Evolutionary conservation across 768 basidiomycete species (phyloP), one percentile per base, ranked within the genome.

Genomic region (Xerocomellus chrysenteron): DNA sequence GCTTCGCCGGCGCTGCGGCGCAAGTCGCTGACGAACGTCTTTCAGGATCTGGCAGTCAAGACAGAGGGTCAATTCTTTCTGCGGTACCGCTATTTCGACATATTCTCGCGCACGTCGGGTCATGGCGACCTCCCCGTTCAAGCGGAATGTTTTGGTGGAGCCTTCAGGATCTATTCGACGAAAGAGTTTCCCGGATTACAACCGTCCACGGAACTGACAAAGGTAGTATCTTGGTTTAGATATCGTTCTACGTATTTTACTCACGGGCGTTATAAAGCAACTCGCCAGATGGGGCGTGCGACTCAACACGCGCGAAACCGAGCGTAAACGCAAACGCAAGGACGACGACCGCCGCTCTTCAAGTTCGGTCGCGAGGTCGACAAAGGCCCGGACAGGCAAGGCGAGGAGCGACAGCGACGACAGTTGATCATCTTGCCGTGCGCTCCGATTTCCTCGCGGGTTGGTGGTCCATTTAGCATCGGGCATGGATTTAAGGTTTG

Each of bases 111-210:
- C 58, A 64, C 57, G 47, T 65, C 57, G 73, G 54, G 68, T 50
- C 45, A 63, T 55, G 44, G 63, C 12, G 70, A 72, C 40, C 60
- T 72, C 2, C 78, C 79, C 14, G 72, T 87, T 21, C 78, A 85
- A 60, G 80, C 86, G n/a, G 85, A 89, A 59, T 77, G 81, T 46
- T 85, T 80, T 56, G 86, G 88, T 5, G 85, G 84, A 0, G 66
- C 80, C 10, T 90, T 90, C 75, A 79, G 77, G 62, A 81, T 90
- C 17, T 88, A 86, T 64, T 85, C 86, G 19, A 88, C 88, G 1
- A 84, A 87, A 58, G 84, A 86, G 70, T 90, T 89, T 67, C 88
- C 88, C 1, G 87, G 88, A 2, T 65, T 90, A 39, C 78, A 75
- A 35, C 79, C 86, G 2, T 88, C 87, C 7, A 90, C 88, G 0